Percentiles rank a stretch among this genome's conserved stretches.
Evolutionary conservation across 176 grass and related monocot genomes (phyloP).

Genomic region (Oryza meyeriana): DNA sequence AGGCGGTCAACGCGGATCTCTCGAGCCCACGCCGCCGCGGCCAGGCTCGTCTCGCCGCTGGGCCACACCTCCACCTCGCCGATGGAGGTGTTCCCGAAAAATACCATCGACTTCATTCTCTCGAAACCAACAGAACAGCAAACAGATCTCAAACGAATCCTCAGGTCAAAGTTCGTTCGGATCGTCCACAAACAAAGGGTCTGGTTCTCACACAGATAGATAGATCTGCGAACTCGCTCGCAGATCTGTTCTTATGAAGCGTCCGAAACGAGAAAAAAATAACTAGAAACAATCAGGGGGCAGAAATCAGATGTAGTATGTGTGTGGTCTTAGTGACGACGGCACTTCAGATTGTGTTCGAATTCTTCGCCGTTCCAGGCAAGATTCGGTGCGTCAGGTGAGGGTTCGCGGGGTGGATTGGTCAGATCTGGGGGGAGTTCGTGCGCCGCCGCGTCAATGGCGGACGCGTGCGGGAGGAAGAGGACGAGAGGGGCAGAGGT

Average conservation of each 20-base stretch:
- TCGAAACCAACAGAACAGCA: conserved; percentile 43
- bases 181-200: conserved; percentile 30
- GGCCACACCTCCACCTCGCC: conserved; percentile 89
- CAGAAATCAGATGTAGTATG: conserved; percentile 3
- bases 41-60: conserved; percentile 57
- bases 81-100: conserved; percentile 64
- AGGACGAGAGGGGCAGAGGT: not conserved
- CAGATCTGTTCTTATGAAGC: conserved; percentile 61
- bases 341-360: conserved; percentile 40
- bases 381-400: conserved; percentile 30
- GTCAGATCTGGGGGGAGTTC: conserved; percentile 39
- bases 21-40: conserved; percentile 50
- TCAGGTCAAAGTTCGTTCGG: conserved; percentile 44
- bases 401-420: conserved; percentile 27
- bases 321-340: conserved; percentile 34
- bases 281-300: not conserved
- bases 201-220: conserved; percentile 34
- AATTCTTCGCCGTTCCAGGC: conserved; percentile 38
- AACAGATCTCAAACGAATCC: conserved; percentile 35
- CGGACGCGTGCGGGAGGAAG: conserved; percentile 7
- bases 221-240: conserved; percentile 41
- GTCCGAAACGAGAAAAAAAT: conserved; percentile 37
- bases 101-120: conserved; percentile 95
- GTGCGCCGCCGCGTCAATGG: conserved; percentile 44
- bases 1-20: conserved; percentile 91